A percentile compares a stretch with the other conserved stretches of the same genome.
Conservation (phyloP, 2,329 filamentous ascomycete genomes). For the Fusarium bactridioides region DNA sequence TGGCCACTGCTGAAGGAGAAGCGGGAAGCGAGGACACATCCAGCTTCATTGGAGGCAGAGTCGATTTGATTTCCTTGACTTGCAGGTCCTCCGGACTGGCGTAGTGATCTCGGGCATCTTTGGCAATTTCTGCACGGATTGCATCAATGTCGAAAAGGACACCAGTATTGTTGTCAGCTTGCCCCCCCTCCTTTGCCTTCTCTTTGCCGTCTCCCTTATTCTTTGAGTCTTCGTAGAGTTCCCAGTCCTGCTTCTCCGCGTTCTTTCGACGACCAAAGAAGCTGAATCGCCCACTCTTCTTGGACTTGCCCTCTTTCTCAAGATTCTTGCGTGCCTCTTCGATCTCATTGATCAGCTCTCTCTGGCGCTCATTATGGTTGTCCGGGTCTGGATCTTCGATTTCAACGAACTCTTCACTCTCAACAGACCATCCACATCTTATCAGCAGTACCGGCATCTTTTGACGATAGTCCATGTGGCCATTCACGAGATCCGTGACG, state of each 20-base stretch:
- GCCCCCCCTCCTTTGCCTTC: constrained; percentile 46
- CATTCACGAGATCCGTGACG: constrained; percentile 83
- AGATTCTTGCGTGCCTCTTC: constrained; percentile 90
- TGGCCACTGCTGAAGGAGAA: constrained; percentile 33
- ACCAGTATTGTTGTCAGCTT: constrained; percentile 60
- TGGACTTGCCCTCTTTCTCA: constrained; percentile 78
- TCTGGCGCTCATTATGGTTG: constrained; percentile 84
- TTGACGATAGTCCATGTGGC: constrained; percentile 95
- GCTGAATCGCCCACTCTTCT: constrained; percentile 66
- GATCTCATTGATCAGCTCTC: constrained; percentile 95
- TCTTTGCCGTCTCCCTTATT: constrained; percentile 48
- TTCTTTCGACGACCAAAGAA: constrained; percentile 87
- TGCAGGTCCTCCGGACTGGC: constrained; percentile 55
- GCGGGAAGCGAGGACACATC: constrained; percentile 55
- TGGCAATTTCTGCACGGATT: constrained; percentile 84
- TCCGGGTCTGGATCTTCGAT: constrained; percentile 98
- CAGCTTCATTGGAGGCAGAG: constrained; percentile 88
- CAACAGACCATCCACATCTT: constrained; percentile 88
- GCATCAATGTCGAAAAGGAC: constrained; percentile 96
- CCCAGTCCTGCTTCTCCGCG: constrained; percentile 86
- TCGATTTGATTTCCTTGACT: constrained; percentile 85
- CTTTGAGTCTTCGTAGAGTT: constrained; percentile 81
- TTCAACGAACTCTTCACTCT: constrained; percentile 93
- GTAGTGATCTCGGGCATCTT: constrained; percentile 67
- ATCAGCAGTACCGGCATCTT: constrained; percentile 89